Evolutionary conservation across 2,329 filamentous ascomycete genomes (phyloP).

Genomic region (Epicoccum nigrum): DNA sequence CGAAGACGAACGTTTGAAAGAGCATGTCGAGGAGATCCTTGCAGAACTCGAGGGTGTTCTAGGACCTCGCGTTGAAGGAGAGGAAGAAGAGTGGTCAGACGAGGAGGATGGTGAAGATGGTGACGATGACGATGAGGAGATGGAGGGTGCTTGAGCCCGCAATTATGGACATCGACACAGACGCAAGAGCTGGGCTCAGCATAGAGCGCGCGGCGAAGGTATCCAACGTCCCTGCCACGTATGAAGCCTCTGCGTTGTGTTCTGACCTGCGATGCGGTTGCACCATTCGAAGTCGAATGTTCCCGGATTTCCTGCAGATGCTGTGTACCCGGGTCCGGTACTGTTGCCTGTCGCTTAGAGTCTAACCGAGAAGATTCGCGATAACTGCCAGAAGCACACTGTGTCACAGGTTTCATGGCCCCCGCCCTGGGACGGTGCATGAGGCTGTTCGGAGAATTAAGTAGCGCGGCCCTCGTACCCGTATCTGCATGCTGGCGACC

Average conservation of each 20-base stretch:
- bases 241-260: conserved; percentile 3
- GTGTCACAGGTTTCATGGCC: conserved; percentile 8
- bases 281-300: conserved; percentile 1
- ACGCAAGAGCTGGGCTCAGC: background rate
- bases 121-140: conserved; percentile 47
- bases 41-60: conserved; percentile 53
- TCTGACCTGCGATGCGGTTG: conserved; percentile 5
- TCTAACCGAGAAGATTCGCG: conserved; percentile 4
- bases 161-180: background rate
- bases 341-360: conserved; percentile 1
- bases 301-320: conserved; percentile 7
- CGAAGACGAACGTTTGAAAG: conserved; percentile 78
- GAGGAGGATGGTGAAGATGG: conserved; percentile 36
- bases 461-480: background rate
- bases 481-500: conserved; percentile 4
- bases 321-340: conserved; percentile 6
- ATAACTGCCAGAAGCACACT: conserved; percentile 1
- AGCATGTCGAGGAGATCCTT: conserved; percentile 76
- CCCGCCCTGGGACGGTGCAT: conserved; percentile 3
- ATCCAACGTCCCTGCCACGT: conserved; percentile 1
- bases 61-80: conserved; percentile 51
- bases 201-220: background rate
- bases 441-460: conserved; percentile 16
- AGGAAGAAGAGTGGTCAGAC: conserved; percentile 51
- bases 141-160: conserved; percentile 47